A percentile compares a stretch with the other conserved stretches of the same genome.
Evolutionary conservation across 2,329 filamentous ascomycete species (phyloP).

Genomic region (Clonostachys byssicola): DNA sequence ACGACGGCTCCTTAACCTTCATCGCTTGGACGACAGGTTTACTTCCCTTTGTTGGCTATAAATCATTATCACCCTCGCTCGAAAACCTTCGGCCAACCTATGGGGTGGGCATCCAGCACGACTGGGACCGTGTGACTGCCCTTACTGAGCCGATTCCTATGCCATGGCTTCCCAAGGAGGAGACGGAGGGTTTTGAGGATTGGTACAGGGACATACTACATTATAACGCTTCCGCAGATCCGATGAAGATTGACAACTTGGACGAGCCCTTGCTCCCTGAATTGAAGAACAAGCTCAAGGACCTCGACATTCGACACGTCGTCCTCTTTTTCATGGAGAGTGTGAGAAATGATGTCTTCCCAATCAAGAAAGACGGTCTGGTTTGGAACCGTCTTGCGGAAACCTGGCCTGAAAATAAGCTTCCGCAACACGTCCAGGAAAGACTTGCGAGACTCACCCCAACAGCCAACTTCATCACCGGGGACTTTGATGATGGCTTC

Average conservation of each 20-base stretch:
- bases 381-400: conserved; percentile 16
- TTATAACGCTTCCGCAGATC: conserved; percentile 21
- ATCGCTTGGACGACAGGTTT: neutral
- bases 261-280: conserved; percentile 13
- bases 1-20: neutral
- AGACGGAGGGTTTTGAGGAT: neutral
- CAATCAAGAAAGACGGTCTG: conserved; percentile 18
- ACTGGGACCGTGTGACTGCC: neutral
- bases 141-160: neutral
- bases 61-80: neutral
- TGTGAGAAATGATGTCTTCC: conserved; percentile 22
- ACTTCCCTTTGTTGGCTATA: neutral
- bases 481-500: conserved; percentile 6
- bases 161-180: neutral
- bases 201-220: neutral
- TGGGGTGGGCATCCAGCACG: neutral
- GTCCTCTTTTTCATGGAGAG: conserved; percentile 27
- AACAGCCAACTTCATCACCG: conserved; percentile 13
- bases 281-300: conserved; percentile 5
- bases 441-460: conserved; percentile 13
- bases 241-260: conserved; percentile 23
- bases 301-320: conserved; percentile 26
- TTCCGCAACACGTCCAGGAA: conserved; percentile 13
- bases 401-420: conserved; percentile 11
- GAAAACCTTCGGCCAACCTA: neutral